Conservation (phyloP, 2,329 filamentous ascomycete genomes). For the Epichloe scottii region DNA sequence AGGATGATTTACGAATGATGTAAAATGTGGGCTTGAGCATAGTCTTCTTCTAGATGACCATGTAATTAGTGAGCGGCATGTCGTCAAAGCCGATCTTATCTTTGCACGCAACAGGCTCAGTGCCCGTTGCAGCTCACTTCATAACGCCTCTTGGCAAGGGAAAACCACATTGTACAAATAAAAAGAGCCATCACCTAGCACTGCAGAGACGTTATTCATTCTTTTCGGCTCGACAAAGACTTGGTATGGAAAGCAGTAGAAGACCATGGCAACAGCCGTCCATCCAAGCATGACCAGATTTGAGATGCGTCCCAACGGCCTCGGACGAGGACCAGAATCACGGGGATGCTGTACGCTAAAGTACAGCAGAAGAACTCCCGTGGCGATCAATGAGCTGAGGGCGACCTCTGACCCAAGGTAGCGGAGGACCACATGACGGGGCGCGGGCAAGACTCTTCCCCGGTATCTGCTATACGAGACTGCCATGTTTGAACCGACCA, state of each 20-base stretch:
- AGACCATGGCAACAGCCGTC: constrained; percentile 12
- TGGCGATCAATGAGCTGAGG: constrained; percentile 16
- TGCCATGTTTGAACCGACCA: constrained; percentile 19
- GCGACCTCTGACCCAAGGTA: constrained; percentile 16
- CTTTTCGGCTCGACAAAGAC: constrained; percentile 8
- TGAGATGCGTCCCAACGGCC: constrained; percentile 12
- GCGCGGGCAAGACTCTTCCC: too few relatives aligned
- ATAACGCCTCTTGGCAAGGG: constrained; percentile 13
- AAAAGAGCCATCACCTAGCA: constrained; percentile 10
- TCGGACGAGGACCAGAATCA: constrained; percentile 11
- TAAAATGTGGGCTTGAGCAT: too few relatives aligned
- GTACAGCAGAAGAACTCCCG: constrained; percentile 15
- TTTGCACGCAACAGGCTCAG: constrained; percentile 1
- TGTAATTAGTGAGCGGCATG: too few relatives aligned
- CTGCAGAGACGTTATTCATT: constrained; percentile 17
- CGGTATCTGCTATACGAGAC: constrained; percentile 16
- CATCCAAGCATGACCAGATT: constrained; percentile 15
- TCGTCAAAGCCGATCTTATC: neutral
- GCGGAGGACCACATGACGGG: too few relatives aligned
- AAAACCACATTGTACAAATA: constrained; percentile 11
- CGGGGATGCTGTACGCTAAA: constrained; percentile 16
- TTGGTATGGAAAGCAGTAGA: constrained; percentile 18
- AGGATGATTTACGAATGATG: too few relatives aligned
- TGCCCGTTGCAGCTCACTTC: constrained; percentile 9
- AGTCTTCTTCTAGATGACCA: too few relatives aligned